Base-by-base conservation (phyloP, 352 stramenopile species). In the Globisporangium canariense region DNA sequence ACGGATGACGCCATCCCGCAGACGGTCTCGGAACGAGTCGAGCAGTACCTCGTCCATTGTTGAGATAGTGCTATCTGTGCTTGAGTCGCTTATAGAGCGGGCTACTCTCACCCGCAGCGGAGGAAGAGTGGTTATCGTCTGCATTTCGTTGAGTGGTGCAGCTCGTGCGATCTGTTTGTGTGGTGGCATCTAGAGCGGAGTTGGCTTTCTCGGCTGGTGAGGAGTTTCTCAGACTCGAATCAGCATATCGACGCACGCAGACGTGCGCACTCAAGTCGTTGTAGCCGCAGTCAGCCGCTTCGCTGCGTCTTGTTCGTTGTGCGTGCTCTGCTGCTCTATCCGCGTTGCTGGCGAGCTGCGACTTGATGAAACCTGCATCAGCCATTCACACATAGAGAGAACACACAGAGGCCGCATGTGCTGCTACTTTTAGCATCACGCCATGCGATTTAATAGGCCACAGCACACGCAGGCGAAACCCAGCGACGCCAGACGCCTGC, bases 1-100 rank as follows among this genome's bases (percentile, higher is more conserved):
- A n/a, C 55, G 51, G 9, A 93, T 58, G 18, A 76, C 63, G 18
- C 76, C 77, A 62, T 93, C 84, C n/a, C 81, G 84, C 36, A 93
- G 68, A 20, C 54, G 76, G 56, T 88, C 82, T 16, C 83, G 80
- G 54, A 93, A 93, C 13, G 59, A 40, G 28, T 77, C 66, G 8
- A 83, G 53, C 55, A 71, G 64, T 46, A 52, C 53, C 5, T 77
- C 73, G 8, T 80, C 75, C 30, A 32, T 52, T 32, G n/a, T 45
- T 10, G 46, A 25, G 4, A 16, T 14, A 3, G 8, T 30, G 9
- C n/a, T 30, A 13, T 2, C 8, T 25, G 8, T 52, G 46, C 20
- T 52, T 30, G n/a, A 8, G 9, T 52, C 20, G 46, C 18, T 30
- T 52, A 7, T 32, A 25, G 7, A 25, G 32, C 32, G 14, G 28